These are phyloP conservation scores for Wallacemonas sp. DNA, from an alignment of 208 protist species.

Conservation along the genomic window DNA sequence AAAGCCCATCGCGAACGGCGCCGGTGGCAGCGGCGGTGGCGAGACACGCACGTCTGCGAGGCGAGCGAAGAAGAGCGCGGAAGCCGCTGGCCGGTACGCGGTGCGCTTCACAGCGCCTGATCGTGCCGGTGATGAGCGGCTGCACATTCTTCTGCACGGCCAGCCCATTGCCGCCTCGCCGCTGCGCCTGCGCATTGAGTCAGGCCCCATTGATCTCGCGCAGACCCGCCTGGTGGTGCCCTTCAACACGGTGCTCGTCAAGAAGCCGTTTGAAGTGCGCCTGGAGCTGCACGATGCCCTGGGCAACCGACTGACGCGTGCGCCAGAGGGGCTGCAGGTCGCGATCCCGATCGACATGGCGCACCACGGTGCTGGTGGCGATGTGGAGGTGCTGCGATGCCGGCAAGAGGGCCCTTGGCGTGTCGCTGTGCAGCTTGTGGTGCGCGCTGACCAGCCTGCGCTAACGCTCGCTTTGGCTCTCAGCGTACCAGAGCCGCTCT, in stretches of 20 bases:
- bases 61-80: conserved; percentile 16
- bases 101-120: conserved; percentile 47
- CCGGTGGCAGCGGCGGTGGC: background rate
- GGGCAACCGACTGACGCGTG: conserved; percentile 38
- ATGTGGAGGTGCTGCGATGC: conserved; percentile 15
- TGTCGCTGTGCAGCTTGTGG: background rate
- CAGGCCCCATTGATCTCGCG: conserved; percentile 31
- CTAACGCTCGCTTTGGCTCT: conserved; percentile 19
- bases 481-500: background rate
- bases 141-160: conserved; percentile 61
- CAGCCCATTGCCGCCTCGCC: conserved; percentile 71
- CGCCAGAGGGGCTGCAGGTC: conserved; percentile 17
- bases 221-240: conserved; percentile 30
- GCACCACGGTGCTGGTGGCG: too few relatives aligned
- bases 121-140: conserved; percentile 40
- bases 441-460: conserved; percentile 13
- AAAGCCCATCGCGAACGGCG: background rate
- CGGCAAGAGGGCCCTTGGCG: background rate
- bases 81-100: conserved; percentile 33
- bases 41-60: conserved; percentile 13
- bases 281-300: conserved; percentile 45
- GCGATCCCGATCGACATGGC: conserved; percentile 7
- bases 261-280: conserved; percentile 48
- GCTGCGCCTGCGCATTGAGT: conserved; percentile 45
- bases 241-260: conserved; percentile 64